Evolutionary conservation across 805 yeast species (phyloP).

Genomic region (Blastobotrys chiropterorum): DNA sequence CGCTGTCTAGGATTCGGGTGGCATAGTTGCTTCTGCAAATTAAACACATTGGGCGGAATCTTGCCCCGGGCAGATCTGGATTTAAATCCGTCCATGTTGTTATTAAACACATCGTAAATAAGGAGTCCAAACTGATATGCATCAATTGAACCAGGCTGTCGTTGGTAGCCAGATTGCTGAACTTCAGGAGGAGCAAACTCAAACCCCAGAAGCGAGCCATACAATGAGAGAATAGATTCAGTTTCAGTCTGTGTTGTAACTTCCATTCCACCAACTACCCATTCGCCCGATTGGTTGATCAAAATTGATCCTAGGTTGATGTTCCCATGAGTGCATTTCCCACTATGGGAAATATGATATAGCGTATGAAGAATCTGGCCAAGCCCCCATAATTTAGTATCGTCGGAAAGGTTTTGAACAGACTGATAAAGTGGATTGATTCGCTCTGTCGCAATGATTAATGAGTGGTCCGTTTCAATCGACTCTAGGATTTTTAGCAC

Average conservation of each 20-base stretch:
- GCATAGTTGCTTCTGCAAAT: slow-evolving; percentile 11
- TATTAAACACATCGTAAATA: slow-evolving; percentile 42
- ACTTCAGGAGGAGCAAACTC: slow-evolving; percentile 51
- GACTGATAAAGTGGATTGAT: slow-evolving; percentile 46
- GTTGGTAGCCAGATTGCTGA: slow-evolving; percentile 36
- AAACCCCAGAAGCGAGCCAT: slow-evolving; percentile 28
- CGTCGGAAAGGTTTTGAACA: slow-evolving; percentile 28
- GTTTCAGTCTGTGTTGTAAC: slow-evolving; percentile 46
- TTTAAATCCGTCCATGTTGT: slow-evolving; percentile 9
- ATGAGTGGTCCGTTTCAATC: slow-evolving; percentile 49
- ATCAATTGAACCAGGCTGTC: slow-evolving; percentile 39
- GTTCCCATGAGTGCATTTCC: slow-evolving; percentile 61
- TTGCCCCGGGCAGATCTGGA: slow-evolving; percentile 8
- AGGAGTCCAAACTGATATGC: slow-evolving; percentile 59
- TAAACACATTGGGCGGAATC: slow-evolving; percentile 14
- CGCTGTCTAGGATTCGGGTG: slow-evolving; percentile 14
- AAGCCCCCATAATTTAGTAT: slow-evolving; percentile 48
- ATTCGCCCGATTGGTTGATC: slow-evolving; percentile 66
- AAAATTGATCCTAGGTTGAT: slow-evolving; percentile 48
- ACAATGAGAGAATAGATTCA: slow-evolving; percentile 35
- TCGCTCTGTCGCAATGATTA: slow-evolving; percentile 63
- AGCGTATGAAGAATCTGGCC: slow-evolving; percentile 46
- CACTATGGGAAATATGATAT: slow-evolving; percentile 45
- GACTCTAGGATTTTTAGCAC: slow-evolving; percentile 57
- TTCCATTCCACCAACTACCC: slow-evolving; percentile 83